Percentiles rank a stretch among this genome's conserved stretches.
These are phyloP conservation scores for Pyrrhoderma noxium DNA, from an alignment of 1,284 basidiomycete genomes.

Conservation along the genomic window DNA sequence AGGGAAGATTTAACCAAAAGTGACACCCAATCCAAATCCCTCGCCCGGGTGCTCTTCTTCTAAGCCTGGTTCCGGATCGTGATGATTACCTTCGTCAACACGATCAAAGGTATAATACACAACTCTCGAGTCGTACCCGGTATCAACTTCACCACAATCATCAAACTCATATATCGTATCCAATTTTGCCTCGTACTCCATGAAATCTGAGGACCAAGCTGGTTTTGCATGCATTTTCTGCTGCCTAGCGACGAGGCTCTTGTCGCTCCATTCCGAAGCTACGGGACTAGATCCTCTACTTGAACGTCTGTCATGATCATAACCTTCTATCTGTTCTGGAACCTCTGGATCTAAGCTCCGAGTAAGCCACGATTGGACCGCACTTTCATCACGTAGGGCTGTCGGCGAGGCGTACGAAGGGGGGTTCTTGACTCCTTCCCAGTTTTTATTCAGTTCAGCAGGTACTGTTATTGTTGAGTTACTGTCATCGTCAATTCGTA, in stretches of 20 bases:
- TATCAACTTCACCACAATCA: too few relatives aligned
- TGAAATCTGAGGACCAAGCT: too few relatives aligned
- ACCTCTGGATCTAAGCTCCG: background rate
- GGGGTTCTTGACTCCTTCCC: background rate
- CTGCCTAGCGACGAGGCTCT: conserved; percentile 1
- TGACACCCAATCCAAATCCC: too few relatives aligned
- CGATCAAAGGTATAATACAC: too few relatives aligned
- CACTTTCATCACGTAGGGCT: background rate
- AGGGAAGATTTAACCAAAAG: too few relatives aligned
- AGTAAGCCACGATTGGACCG: background rate
- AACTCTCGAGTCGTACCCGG: too few relatives aligned
- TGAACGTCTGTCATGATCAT: background rate
- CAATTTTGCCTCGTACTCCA: background rate
- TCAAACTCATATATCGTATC: too few relatives aligned
- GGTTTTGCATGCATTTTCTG: background rate
- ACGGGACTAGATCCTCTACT: conserved; percentile 10
- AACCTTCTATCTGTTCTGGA: too few relatives aligned
- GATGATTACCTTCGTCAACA: too few relatives aligned
- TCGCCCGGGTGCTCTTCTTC: too few relatives aligned
- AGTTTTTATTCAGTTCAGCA: conserved; percentile 4
- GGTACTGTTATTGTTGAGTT: conserved; percentile 5
- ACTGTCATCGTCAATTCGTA: conserved; percentile 6
- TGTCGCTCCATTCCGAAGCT: conserved; percentile 16
- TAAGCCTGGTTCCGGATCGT: too few relatives aligned
- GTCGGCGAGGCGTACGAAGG: background rate